Evolutionary conservation across 176 grass and related monocot species (phyloP), one percentile per base, ranked within the genome.

Genomic region (Microstegium vimineum): DNA sequence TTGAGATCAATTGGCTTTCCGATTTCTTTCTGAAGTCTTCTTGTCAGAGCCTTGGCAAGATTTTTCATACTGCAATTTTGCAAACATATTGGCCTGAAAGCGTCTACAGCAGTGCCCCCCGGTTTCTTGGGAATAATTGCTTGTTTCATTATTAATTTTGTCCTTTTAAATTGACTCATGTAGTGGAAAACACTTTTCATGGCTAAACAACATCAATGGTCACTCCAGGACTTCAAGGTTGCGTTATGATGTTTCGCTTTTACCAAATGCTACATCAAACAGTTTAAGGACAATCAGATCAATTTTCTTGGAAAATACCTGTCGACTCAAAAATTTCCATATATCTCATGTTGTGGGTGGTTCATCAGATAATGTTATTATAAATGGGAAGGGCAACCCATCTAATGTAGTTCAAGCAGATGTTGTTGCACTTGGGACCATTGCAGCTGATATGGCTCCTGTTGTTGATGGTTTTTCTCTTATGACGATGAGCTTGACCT

Each of bases 401-500:
- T 80, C 75, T 70, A 42, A 74, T 42, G 1, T 63, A 6, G 17
- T 86, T 66, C 89, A 87, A 82, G 86, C 73, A 51, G 89, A 94
- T 80, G 83, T 77, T 45, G 69, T 62, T 81, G 62, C 77, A n/a
- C 89, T 89, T 62, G 84, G 88, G 56, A 84, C 91, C 72, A 83
- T 94, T 31, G 73, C 89, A 85, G 84, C 86, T 79, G 92, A 94
- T 71, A 89, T 91, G 81, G 51, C 77, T 66, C 92, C 89, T 84
- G 74, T 78, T 73, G 70, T 81, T 70, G 87, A 90, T 83, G 77
- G 78, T 13, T 94, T 91, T 80, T 89, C 84, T 73, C 84, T 51
- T 75, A 83, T 8, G 84, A 86, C 42, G 72, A 91, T 25, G 94
- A 97, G 69, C 87, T 82, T 75, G 94, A 97, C 90, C 84, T 97